Evolutionary conservation across 1,139 yeast genomes (phyloP), one percentile per base, ranked within the genome.

Genomic region (Geotrichum europaeum): DNA sequence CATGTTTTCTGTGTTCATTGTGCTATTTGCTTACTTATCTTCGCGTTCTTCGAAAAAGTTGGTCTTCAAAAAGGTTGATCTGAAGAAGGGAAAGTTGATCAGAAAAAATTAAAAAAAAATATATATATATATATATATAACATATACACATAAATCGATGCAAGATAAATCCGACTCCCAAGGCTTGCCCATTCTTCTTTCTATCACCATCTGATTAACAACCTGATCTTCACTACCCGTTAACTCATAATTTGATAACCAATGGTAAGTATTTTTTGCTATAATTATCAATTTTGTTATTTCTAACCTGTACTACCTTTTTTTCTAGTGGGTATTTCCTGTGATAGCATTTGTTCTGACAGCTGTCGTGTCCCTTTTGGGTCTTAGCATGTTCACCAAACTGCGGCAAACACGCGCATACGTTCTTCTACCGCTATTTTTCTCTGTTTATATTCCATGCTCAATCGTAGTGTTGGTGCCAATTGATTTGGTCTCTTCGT

Each of bases 391-490:
- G 60, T 80, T 71, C 66, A 71, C 79, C 36, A 65, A 72, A 43
- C 63, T 78, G 56, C 64, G 70, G 49, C 61, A 66, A n/a, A 75
- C 78, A 34, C 81, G 83, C 0, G 53, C 68, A 7, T 79, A 75
- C 63, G 72, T 80, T 36, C 64, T 76, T n/a, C 60, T 74, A 12
- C 77, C 80, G 9, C 69, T 81, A 49, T 74, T 76, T 47, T 63
- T 81, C 24, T 80, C 85, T 22, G 75, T 82, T 10, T 81, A 77
- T 68, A 77, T 84, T 53, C 87, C 87, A 15, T 73, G 82, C 51
- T 81, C 85, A 15, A 81, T 81, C 50, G 79, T 82, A 2, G 81
- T 82, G 56, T 72, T 84, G 12, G 76, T 84, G 22, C 87, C 87
- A 3, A 77, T 82, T 47, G 87, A 84, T 66, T 72, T 84, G 24